Evolutionary conservation across 345 rosid genomes (phyloP), one percentile per base, ranked within the genome.

Genomic region (Laguncularia racemosa): DNA sequence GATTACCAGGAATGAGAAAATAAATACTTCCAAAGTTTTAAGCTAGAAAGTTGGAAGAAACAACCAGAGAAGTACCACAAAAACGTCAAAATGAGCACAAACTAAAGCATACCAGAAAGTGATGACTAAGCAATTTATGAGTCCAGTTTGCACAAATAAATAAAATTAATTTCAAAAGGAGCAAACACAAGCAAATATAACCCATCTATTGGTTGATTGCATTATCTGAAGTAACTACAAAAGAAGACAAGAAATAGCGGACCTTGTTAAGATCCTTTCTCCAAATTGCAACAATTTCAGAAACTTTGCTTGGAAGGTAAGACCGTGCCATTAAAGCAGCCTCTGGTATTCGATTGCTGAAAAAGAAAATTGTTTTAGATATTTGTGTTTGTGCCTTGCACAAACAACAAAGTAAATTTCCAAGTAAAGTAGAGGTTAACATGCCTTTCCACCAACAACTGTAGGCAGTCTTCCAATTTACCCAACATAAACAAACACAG

Each of bases 321-420:
- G 99, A 90, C 58, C 99, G 76, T 33, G 97, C 99, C 96, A 95
- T 88, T 70, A 90, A 73, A 71, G 99, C 97, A 79, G 99, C 99
- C 79, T 95, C 99, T 14, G 99, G 99, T 79, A 90, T 85, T 76
- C 99, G 96, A 71, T 90, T 90, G 68, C 99, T 95, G 78, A 69
- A 75, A n/a, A 63, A 52, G 61, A 56, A 66, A 67, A 52, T 49
- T 33, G 60, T 65, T 26, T 73, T 49, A 63, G 55, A 21, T 63
- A 33, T 33, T 33, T 6, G 40, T 33, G 9, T 33, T 1, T 33
- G 40, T 33, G 10, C 40, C 40, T 33, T 7, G 40, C 40, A 33
- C 7, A 4, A 33, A 33, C 11, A 9, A 33, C 11, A 33, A 33
- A 33, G 11, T 33, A 7, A 26, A 26, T 6, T 26, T 2, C 40